Percentiles rank a stretch among this genome's conserved stretches.
These are phyloP conservation scores for Rosa persica DNA, from an alignment of 306 rosid genomes.

Conservation along the genomic window DNA sequence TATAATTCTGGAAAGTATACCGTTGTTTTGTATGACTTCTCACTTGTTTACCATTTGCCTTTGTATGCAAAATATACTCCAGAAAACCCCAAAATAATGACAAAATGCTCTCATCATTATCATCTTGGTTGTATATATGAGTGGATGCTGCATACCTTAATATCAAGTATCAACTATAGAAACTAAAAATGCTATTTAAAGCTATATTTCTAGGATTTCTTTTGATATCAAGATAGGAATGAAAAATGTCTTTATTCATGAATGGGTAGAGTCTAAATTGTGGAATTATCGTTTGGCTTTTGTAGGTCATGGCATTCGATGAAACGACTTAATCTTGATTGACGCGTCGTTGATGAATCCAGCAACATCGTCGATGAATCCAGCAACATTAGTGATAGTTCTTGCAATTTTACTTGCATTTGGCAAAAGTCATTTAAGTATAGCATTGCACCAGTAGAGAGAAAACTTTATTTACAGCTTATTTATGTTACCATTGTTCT, in stretches of 20 bases:
- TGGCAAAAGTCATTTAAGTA: background rate
- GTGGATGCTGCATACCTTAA: conserved; percentile 43
- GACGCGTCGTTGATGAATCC: conserved; percentile 49
- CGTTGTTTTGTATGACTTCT: conserved; percentile 17
- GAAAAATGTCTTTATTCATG: background rate
- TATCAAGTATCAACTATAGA: background rate
- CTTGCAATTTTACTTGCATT: conserved; percentile 9
- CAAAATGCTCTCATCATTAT: conserved; percentile 92
- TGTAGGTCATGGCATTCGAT: conserved; percentile 84
- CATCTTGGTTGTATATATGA: conserved; percentile 99
- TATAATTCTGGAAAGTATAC: conserved; percentile 16
- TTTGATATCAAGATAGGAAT: background rate
- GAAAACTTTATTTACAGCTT: background rate
- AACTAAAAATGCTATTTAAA: background rate
- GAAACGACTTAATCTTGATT: conserved; percentile 60
- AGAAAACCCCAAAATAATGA: conserved; percentile 93
- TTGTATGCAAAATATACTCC: conserved; percentile 67
- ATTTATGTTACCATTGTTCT: background rate
- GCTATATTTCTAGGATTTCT: background rate
- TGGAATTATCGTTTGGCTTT: conserved; percentile 14
- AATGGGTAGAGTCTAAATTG: background rate
- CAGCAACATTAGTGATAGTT: background rate
- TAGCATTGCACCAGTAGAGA: background rate
- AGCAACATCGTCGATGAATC: conserved; percentile 18
- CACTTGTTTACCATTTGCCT: conserved; percentile 13